Base-by-base conservation (phyloP, 495 filamentous ascomycete species). In the Jackrogersella multiformis region DNA sequence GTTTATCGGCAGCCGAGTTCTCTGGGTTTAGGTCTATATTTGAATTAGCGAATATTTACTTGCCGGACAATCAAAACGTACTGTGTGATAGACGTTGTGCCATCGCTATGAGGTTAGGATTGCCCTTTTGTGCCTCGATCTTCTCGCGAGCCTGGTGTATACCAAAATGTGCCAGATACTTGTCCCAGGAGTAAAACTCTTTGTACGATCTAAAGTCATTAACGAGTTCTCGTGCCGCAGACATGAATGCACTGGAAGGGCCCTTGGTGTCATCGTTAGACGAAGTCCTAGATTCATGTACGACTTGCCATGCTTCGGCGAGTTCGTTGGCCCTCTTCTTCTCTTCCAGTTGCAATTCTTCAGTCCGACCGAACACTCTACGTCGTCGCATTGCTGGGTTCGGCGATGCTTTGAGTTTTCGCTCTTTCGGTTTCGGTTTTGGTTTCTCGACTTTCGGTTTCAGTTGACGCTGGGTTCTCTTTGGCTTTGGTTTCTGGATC, bases 151-250 rank as follows among this genome's bases (percentile, higher is more conserved):
- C 83, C 71, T 82, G 34, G 79, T 78, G 79, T 74, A 89, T 89
- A 21, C 90, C 89, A 60, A 89, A 76, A 62, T 93, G 93, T 46
- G 82, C 80, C 52, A 89, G 81, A 63, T 88, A 88, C 62, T 88
- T 90, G 28, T 90, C 87, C 74, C 86, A 84, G 0, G 90, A 86
- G 77, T 93, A 97, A 72, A 97, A 93, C 5, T 85, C 80, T 61
- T 88, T 89, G 57, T 88, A 90, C 9, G 86, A 84, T 35, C 89
- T 84, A 74, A 97, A 98, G 56, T 93, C 91, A 66, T 93, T 86
- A 15, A 93, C 82, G 16, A 97, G 81, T 52, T 86, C 84, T 70
- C 87, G 85, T 0, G 92, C 91, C 30, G 88, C 88, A 64, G 88
- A 82, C 74, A 96, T 87, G 89, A 75, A 75, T 23, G 55, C 21